Base-by-base conservation (phyloP, 306 rosid genomes). In the Lathyrus oleraceus region DNA sequence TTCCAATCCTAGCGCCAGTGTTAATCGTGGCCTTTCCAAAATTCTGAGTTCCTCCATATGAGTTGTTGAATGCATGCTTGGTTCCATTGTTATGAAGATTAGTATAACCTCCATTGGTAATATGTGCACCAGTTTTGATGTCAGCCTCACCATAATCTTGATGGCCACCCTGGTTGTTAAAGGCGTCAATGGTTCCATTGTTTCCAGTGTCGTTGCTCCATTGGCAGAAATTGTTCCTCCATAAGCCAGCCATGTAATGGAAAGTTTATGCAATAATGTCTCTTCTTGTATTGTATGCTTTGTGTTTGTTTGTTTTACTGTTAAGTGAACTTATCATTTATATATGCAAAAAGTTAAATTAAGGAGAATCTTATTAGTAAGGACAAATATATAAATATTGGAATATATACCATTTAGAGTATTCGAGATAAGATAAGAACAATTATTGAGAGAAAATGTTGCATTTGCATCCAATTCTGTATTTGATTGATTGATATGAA, bases 1-100 rank as follows among this genome's bases (percentile, higher is more conserved):
- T 35, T 36, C 38, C 56, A 8, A 14, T 14, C 39, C 21, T 14
- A 1, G 70, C 39, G 5, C 70, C 70, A 23, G 70, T 65, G n/a
- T 25, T 5, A 15, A 65, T 44, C 23, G 14, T 44, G 56, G 70
- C 70, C 15, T 65, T 65, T 43, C 25, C 40, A 15, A 65, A 65
- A 8, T 43, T 65, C 40, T 25, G 70, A 3, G 23, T 14, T 44
- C 56, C 56, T 4, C 40, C 21, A 4, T 2, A 6, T 14, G 70
- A 65, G 25, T 65, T 65, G 70, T 65, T 65, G 25, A 65, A 65
- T 14, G 70, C 70, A 8, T 25, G 8, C 14, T 25, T 21, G 19
- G 70, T 65, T 1, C 70, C 70, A 27, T 27, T 65, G 40, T 65
- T 65, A 15, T 0, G 21, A n/a, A 14, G 11, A 42, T 1, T 17